Evolutionary conservation across 208 protist species (phyloP).

Genomic region (Lotmaria passim): DNA sequence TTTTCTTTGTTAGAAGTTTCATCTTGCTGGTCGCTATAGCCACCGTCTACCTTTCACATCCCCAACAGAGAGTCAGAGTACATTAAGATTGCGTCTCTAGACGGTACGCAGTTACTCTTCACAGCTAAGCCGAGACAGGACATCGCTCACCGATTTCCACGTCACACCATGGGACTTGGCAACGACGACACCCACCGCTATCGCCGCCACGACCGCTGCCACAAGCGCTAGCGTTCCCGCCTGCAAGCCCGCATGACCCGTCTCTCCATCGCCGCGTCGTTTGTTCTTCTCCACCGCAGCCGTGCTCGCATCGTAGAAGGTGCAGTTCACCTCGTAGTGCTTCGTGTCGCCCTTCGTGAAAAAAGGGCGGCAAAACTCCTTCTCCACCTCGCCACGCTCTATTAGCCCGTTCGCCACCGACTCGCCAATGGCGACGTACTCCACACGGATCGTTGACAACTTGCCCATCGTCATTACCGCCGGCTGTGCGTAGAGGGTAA

Average conservation of each 20-base stretch:
- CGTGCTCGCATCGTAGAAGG: conserved; percentile 11
- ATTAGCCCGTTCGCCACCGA: conserved; percentile 35
- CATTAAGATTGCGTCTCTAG: too few species aligned
- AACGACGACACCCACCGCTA: background rate
- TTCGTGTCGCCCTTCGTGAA: conserved; percentile 35
- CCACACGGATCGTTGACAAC: conserved; percentile 55
- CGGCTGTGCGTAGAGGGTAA: conserved; percentile 43
- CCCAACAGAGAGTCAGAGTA: too few species aligned
- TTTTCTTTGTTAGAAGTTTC: too few species aligned
- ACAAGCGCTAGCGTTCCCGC: background rate
- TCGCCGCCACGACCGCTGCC: background rate
- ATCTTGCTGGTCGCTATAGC: too few species aligned
- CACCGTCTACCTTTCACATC: too few species aligned
- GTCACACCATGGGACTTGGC: conserved; percentile 5
- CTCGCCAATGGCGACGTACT: conserved; percentile 45
- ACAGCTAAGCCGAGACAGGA: background rate
- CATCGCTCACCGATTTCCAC: background rate
- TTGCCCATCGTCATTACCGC: conserved; percentile 37
- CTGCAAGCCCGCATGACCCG: background rate
- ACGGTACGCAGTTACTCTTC: too few species aligned
- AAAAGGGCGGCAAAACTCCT: conserved; percentile 47
- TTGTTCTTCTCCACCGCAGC: conserved; percentile 8
- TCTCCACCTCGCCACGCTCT: conserved; percentile 28
- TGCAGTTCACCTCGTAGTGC: conserved; percentile 45
- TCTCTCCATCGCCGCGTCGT: background rate